phyloP scores from a whole-genome alignment of 2,329 filamentous ascomycete species.

The Calonectria pseudoreteaudii region DNA sequence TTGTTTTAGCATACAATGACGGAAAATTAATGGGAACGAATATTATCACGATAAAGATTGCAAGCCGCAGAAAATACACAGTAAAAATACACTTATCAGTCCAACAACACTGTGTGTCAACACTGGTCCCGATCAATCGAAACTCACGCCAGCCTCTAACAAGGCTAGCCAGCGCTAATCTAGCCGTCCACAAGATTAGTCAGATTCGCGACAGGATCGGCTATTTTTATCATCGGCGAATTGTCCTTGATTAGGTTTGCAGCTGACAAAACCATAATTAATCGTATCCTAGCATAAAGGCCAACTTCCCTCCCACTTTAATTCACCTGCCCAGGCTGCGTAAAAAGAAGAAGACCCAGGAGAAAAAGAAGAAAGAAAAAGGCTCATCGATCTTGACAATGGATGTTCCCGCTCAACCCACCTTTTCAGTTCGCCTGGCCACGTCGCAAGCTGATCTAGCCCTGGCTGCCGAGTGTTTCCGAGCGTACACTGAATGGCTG shows the following conservation, averaged over 20 bases:
- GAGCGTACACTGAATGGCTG: conserved; percentile 41
- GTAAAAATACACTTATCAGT: background rate
- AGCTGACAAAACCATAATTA: background rate
- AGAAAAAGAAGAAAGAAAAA: too few relatives aligned
- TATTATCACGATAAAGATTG: background rate
- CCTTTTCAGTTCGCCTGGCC: conserved; percentile 37
- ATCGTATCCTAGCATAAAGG: background rate
- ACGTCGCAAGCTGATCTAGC: conserved; percentile 32
- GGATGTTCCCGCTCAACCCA: background rate
- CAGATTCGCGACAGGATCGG: background rate
- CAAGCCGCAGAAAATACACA: background rate
- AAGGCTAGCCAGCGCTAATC: background rate
- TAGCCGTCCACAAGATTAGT: background rate
- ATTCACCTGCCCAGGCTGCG: background rate
- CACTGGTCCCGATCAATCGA: background rate
- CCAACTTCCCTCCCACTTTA: background rate
- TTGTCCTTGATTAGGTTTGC: background rate
- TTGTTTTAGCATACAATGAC: background rate
- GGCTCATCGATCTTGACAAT: background rate
- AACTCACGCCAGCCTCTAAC: background rate
- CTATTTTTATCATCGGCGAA: background rate
- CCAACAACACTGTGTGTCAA: background rate
- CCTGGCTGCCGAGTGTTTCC: conserved; percentile 36
- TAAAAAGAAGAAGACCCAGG: background rate
- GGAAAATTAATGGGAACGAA: background rate